phyloP scores from a whole-genome alignment of 1,284 basidiomycete genomes.

The Puccinia polysora region DNA sequence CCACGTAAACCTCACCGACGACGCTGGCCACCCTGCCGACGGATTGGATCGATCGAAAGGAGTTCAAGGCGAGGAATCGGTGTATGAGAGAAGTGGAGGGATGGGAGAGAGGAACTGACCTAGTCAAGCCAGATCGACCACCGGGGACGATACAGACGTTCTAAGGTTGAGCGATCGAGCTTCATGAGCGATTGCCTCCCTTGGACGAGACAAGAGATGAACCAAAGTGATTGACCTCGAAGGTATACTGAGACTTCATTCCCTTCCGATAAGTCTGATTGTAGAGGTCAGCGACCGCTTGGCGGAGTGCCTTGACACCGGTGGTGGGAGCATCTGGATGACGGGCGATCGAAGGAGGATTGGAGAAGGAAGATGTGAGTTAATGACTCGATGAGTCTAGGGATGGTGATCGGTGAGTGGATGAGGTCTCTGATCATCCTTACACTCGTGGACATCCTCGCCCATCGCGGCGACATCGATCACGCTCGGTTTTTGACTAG shows the following conservation, averaged over 20 bases:
- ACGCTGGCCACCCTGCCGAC: slow-evolving; percentile 72
- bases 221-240: slow-evolving; percentile 64
- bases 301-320: slow-evolving; percentile 65
- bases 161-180: not conserved
- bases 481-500: slow-evolving; percentile 63
- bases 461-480: slow-evolving; percentile 60
- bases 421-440: too few relatives aligned
- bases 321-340: slow-evolving; percentile 86
- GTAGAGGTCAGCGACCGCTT: slow-evolving; percentile 75
- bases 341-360: slow-evolving; percentile 46
- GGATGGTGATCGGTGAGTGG: not conserved
- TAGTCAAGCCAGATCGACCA: slow-evolving; percentile 75
- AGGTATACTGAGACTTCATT: slow-evolving; percentile 75
- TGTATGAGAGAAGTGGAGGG: too few relatives aligned
- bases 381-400: not conserved
- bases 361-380: slow-evolving; percentile 34
- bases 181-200: slow-evolving; percentile 34
- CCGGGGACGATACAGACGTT: slow-evolving; percentile 79
- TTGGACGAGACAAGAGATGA: not conserved
- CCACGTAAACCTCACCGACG: slow-evolving; percentile 62
- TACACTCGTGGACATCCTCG: slow-evolving; percentile 61
- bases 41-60: not conserved
- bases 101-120: not conserved
- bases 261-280: slow-evolving; percentile 78
- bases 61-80: too few relatives aligned